These are phyloP conservation scores for Thalassiosira hispida DNA, from an alignment of 352 stramenopile genomes.

Conservation along the genomic window DNA sequence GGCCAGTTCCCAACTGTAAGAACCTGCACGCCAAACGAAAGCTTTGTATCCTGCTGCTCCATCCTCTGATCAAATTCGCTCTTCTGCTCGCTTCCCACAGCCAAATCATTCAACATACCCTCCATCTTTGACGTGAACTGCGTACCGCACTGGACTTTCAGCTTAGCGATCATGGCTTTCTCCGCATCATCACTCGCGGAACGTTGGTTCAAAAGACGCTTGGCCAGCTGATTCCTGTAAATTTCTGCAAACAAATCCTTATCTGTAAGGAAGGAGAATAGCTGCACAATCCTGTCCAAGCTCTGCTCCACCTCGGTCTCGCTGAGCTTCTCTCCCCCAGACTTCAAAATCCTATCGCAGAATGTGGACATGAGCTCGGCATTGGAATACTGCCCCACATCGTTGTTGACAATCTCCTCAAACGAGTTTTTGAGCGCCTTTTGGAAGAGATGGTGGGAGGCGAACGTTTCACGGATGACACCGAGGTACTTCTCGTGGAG, in stretches of 20 bases:
- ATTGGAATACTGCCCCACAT: constrained; percentile 96
- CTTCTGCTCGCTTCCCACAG: constrained; percentile 96
- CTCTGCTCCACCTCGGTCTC: constrained; percentile 95
- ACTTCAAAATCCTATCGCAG: constrained; percentile 99
- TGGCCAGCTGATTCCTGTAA: constrained; percentile 98
- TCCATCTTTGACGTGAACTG: constrained; percentile 99
- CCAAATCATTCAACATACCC: constrained; percentile 99
- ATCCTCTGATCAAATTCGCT: constrained; percentile 95
- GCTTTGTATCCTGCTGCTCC: constrained; percentile 83
- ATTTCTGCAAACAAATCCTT: constrained; percentile 99
- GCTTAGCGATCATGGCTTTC: constrained; percentile 98
- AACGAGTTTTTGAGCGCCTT: constrained; percentile 99
- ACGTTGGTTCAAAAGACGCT: constrained; percentile 97
- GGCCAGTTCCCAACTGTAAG: constrained; percentile 99
- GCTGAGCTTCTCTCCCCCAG: constrained; percentile 96
- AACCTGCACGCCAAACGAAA: constrained; percentile 97
- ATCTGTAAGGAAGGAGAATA: constrained; percentile 99
- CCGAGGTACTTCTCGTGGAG: constrained; percentile 97
- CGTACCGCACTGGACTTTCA: constrained; percentile 98
- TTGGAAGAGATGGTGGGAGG: constrained; percentile 96
- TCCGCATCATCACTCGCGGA: constrained; percentile 97
- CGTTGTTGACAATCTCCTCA: constrained; percentile 98
- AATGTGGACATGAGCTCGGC: constrained; percentile 99
- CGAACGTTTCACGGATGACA: constrained; percentile 97
- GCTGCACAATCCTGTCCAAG: constrained; percentile 96